phyloP scores from a whole-genome alignment of 257 asterid genomes.

The Galeopsis tetrahit region DNA sequence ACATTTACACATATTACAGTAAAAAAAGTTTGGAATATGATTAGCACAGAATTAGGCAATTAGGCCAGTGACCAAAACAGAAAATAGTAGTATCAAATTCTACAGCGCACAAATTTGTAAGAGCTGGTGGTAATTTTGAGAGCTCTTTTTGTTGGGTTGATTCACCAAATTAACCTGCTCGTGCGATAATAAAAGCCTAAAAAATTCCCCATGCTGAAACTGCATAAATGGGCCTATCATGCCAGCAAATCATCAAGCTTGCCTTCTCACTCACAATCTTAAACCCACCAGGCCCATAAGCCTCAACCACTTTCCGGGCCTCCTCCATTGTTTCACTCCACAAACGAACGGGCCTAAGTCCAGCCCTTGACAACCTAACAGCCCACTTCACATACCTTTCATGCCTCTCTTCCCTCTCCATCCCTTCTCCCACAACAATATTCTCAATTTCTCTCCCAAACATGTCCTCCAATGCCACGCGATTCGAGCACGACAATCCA shows the following conservation, averaged over 20 bases:
- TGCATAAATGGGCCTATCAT: constrained; percentile 62
- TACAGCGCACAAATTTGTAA: too few relatives aligned
- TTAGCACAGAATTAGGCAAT: not conserved
- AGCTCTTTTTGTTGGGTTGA: too few relatives aligned
- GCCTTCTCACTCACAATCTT: constrained; percentile 43
- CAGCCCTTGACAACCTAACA: constrained; percentile 41
- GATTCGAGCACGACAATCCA: constrained; percentile 40
- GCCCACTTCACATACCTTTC: constrained; percentile 53
- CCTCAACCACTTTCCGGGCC: constrained; percentile 42
- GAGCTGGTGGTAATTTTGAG: too few relatives aligned
- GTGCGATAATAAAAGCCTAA: not conserved
- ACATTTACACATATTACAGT: not conserved
- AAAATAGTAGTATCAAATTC: too few relatives aligned
- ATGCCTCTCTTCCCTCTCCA: constrained; percentile 63
- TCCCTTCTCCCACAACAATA: constrained; percentile 54
- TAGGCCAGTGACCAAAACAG: not conserved
- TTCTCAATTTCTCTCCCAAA: constrained; percentile 63
- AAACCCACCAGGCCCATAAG: constrained; percentile 42
- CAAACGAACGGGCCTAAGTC: constrained; percentile 50
- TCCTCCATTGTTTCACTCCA: constrained; percentile 59
- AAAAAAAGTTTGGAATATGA: too few relatives aligned
- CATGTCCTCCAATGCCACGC: constrained; percentile 48
- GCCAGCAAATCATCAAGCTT: constrained; percentile 64
- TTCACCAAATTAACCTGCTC: too few relatives aligned
- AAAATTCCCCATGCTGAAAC: constrained; percentile 57